Evolutionary conservation across 2,329 filamentous ascomycete genomes (phyloP).

Genomic region (Xylaria sp.): DNA sequence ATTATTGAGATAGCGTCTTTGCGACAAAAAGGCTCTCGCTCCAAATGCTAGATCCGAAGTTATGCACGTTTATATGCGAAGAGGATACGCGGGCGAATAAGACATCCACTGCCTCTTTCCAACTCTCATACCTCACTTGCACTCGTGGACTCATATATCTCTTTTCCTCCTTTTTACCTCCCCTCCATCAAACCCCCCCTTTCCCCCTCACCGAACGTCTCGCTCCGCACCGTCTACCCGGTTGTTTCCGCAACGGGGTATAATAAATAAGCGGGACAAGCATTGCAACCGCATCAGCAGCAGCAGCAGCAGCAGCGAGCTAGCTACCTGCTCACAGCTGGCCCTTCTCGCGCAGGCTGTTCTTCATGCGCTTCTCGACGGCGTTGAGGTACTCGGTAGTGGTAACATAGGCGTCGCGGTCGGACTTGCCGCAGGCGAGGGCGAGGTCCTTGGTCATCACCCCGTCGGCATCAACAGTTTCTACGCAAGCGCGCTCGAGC

Average conservation of each 20-base stretch:
- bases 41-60: neutral
- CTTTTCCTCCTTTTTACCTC: too few species aligned
- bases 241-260: too few species aligned
- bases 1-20: neutral
- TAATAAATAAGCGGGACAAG: too few species aligned
- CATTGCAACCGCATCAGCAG: too few species aligned
- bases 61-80: neutral
- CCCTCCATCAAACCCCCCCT: neutral
- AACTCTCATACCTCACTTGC: neutral
- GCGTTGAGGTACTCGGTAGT: conserved; percentile 90
- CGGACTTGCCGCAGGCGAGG: conserved; percentile 88
- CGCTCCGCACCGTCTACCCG: too few species aligned
- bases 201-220: neutral
- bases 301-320: too few species aligned
- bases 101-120: neutral
- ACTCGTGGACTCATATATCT: too few species aligned
- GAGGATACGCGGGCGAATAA: neutral
- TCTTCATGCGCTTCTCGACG: conserved; percentile 87
- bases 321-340: too few species aligned
- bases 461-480: conserved; percentile 89
- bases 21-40: neutral
- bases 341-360: conserved; percentile 72
- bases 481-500: conserved; percentile 89
- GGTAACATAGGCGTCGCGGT: conserved; percentile 83
- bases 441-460: conserved; percentile 99